Percentiles rank a stretch among this genome's conserved stretches.
Evolutionary conservation across 2,329 filamentous ascomycete species (phyloP).

Genomic region (Rutstroemia sp.): DNA sequence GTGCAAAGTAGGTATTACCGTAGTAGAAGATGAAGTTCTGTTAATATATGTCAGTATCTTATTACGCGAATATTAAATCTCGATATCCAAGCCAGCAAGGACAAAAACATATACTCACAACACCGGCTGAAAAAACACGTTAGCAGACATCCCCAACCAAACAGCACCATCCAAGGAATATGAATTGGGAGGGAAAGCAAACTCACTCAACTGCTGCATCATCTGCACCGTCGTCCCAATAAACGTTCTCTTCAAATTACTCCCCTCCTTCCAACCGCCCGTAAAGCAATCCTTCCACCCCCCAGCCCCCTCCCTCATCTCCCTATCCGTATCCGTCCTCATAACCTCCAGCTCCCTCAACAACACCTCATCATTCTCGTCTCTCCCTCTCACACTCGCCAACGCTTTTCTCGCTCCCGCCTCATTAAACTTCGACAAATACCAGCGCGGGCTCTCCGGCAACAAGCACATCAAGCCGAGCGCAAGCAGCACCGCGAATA

Average conservation of each 20-base stretch:
- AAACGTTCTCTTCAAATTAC: constrained; percentile 63
- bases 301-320: constrained; percentile 58
- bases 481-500: constrained; percentile 20
- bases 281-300: constrained; percentile 64
- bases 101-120: constrained; percentile 31
- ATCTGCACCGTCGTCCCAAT: constrained; percentile 70
- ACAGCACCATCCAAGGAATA: no score
- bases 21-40: constrained; percentile 83
- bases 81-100: no score
- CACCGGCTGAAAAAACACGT: constrained; percentile 51
- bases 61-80: no score
- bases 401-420: no score
- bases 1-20: constrained; percentile 84
- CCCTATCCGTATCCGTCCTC: constrained; percentile 50
- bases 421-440: no score
- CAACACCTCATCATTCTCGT: constrained; percentile 28
- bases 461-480: no score
- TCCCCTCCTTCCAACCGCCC: constrained; percentile 52
- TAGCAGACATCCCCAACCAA: no score
- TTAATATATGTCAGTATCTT: no score
- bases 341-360: constrained; percentile 44
- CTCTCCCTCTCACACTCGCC: no score
- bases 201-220: constrained; percentile 60
- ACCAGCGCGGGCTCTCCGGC: no score
- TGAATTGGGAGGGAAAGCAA: constrained; percentile 10